Evolutionary conservation across 192 early-diverging fungal species (phyloP), one percentile per base, ranked within the genome.

Genomic region (Podila epigama): DNA sequence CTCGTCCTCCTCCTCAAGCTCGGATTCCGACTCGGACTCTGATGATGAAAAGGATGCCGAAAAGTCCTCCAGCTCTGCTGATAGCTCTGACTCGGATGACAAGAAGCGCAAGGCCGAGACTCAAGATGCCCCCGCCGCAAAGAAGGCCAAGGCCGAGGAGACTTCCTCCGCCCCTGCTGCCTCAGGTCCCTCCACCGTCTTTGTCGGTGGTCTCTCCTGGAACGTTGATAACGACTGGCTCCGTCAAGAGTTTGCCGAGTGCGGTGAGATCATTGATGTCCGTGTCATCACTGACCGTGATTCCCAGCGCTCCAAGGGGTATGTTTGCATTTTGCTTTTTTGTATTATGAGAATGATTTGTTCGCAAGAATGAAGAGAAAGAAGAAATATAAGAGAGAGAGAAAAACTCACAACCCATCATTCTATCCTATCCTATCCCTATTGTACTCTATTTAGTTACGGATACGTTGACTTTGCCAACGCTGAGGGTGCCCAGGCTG

Each of bases 391-490:
- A n/a, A n/a, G n/a, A n/a, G n/a, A n/a, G n/a, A n/a, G n/a, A n/a
- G n/a, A n/a, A n/a, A n/a, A n/a, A n/a, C n/a, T n/a, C n/a, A n/a
- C n/a, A n/a, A n/a, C n/a, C n/a, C n/a, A n/a, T n/a, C n/a, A n/a
- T n/a, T n/a, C 40, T 40, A 7, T 25, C 18, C 29, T 20, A 3
- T 63, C 16, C 29, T 48, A 1, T 54, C 5, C 33, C 32, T 33
- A 20, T 32, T 28, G 42, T 69, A 41, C 34, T 51, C 41, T 27
- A 32, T 27, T 51, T 79, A 89, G 92, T 40, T 96, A 93, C 79
- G 95, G 90, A 58, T 96, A 96, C 84, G 88, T 98, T 33, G 94
- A 97, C 57, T 97, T 97, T 75, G 79, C 84, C 55, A 66, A 70
- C 53, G 64, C 85, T 31, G 92, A 87, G 56, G 82, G 78, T 34